These are phyloP conservation scores for Zygotorulaspora florentina DNA, from an alignment of 805 yeast species.

Conservation along the genomic window DNA sequence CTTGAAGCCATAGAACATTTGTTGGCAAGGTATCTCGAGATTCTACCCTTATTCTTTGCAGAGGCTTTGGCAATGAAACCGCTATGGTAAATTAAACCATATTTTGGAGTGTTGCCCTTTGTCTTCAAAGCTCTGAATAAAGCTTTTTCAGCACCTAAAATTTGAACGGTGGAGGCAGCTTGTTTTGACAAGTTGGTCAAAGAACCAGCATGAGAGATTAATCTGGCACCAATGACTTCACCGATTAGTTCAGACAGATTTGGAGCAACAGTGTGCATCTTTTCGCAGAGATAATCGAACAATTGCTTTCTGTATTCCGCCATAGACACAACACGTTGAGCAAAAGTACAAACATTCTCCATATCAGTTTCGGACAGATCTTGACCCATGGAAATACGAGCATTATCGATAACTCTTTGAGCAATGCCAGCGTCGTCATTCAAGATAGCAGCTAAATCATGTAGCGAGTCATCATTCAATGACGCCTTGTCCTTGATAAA, in stretches of 20 bases:
- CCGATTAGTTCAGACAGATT: slow-evolving; percentile 95
- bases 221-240: slow-evolving; percentile 97
- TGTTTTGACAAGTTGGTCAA: slow-evolving; percentile 93
- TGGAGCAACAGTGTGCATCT: slow-evolving; percentile 98
- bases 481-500: slow-evolving; percentile 84
- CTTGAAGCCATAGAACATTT: slow-evolving; percentile 98
- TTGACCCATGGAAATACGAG: slow-evolving; percentile 98
- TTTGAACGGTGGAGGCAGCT: slow-evolving; percentile 99
- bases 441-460: slow-evolving; percentile 80
- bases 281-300: slow-evolving; percentile 82
- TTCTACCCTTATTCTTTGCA: slow-evolving; percentile 97
- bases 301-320: slow-evolving; percentile 85
- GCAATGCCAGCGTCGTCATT: slow-evolving; percentile 92
- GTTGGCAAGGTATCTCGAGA: slow-evolving; percentile 96
- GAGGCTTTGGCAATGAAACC: slow-evolving; percentile 91
- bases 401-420: slow-evolving; percentile 87
- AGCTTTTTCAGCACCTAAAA: slow-evolving; percentile 96
- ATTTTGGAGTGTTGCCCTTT: slow-evolving; percentile 94
- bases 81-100: slow-evolving; percentile 92
- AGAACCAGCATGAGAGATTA: slow-evolving; percentile 98
- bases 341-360: slow-evolving; percentile 86
- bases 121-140: slow-evolving; percentile 94
- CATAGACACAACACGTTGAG: slow-evolving; percentile 86
- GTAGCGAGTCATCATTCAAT: slow-evolving; percentile 73
- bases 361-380: slow-evolving; percentile 93